Evolutionary conservation across 352 stramenopile genomes (phyloP).

Genomic region (Pythium dissotocum): DNA sequence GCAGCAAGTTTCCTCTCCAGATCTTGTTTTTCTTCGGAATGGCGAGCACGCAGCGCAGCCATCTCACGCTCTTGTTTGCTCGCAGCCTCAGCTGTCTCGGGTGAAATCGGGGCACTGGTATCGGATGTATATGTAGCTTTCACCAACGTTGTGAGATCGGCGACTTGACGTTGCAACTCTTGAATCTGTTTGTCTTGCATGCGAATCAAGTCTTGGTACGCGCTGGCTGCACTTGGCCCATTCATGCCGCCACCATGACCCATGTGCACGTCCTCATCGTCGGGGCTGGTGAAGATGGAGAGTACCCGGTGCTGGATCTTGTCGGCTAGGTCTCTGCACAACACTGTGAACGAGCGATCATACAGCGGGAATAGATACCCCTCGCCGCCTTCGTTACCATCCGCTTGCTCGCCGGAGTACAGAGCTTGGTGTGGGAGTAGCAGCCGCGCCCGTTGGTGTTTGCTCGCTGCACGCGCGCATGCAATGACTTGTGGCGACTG

Average conservation of each 20-base stretch:
- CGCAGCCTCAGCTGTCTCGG: background rate
- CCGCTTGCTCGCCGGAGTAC: constrained; percentile 25
- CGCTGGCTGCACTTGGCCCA: constrained; percentile 35
- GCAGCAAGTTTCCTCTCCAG: constrained; percentile 35
- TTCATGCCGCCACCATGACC: constrained; percentile 3
- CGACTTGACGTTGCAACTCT: constrained; percentile 43
- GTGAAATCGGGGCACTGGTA: background rate
- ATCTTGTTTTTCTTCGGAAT: constrained; percentile 34
- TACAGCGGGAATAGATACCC: constrained; percentile 71
- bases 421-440: constrained; percentile 39
- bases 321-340: constrained; percentile 51
- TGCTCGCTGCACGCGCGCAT: constrained; percentile 42
- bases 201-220: constrained; percentile 80
- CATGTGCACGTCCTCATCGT: constrained; percentile 24
- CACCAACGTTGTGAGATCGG: constrained; percentile 15
- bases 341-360: constrained; percentile 54
- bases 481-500: constrained; percentile 49
- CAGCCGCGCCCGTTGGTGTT: constrained; percentile 39
- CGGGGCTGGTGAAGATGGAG: constrained; percentile 53
- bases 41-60: constrained; percentile 5
- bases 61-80: background rate
- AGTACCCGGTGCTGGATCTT: constrained; percentile 69
- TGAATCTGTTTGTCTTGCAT: constrained; percentile 80
- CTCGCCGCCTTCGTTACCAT: constrained; percentile 26
- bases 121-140: background rate